These are phyloP conservation scores for Phytophthora megakarya DNA, from an alignment of 352 stramenopile species.

Conservation along the genomic window DNA sequence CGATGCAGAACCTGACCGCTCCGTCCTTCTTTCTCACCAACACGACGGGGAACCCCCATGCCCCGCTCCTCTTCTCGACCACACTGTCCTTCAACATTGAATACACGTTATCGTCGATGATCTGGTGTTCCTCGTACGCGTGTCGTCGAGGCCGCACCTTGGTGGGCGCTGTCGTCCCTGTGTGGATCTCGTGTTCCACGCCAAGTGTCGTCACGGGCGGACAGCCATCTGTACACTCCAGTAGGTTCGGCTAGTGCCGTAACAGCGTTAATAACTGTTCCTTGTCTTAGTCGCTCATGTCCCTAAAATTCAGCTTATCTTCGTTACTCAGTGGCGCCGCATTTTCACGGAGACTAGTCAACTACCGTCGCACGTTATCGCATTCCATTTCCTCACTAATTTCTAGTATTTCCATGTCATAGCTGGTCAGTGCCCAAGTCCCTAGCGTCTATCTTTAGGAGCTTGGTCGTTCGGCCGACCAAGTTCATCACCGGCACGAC, in stretches of 20 bases:
- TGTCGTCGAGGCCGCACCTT: background rate
- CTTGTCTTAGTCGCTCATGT: constrained; percentile 1
- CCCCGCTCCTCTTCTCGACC: too few species aligned
- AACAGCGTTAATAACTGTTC: background rate
- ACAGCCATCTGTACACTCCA: background rate
- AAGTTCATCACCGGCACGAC: constrained; percentile 8
- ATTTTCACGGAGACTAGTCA: background rate
- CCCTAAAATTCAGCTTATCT: background rate
- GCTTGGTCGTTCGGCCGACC: background rate
- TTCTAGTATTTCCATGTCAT: constrained; percentile 6
- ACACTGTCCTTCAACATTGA: too few species aligned
- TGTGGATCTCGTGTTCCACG: constrained; percentile 4
- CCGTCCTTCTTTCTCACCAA: too few species aligned
- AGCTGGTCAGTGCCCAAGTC: background rate
- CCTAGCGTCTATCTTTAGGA: background rate
- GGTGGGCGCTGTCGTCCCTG: background rate
- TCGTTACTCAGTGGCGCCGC: constrained; percentile 5
- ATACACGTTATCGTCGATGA: too few species aligned
- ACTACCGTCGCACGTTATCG: background rate
- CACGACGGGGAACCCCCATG: too few species aligned
- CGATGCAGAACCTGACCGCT: too few species aligned
- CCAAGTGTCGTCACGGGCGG: background rate
- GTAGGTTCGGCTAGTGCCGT: background rate
- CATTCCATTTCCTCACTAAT: background rate
- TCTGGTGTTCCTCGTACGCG: too few species aligned